Evolutionary conservation across 192 early-diverging fungal species (phyloP), one percentile per base, ranked within the genome.

Genomic region (Endogone sp.): DNA sequence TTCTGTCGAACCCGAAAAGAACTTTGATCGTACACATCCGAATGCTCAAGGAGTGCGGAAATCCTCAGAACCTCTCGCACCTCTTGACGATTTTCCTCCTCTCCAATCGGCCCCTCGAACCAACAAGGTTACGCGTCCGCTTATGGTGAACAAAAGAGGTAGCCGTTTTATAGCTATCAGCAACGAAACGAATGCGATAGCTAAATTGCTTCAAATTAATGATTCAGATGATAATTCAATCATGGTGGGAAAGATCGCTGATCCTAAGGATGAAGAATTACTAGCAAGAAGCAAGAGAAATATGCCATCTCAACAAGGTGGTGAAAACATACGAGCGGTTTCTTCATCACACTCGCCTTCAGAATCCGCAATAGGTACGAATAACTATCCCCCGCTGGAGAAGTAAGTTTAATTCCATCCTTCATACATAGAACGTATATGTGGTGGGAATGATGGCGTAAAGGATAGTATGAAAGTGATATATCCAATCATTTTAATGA

Each of bases 191-290:
- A 49, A 49, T 3, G 23, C 65, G 24, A 57, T 60, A 67, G 27
- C 28, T 21, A 67, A 27, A 67, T 67, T 21, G 37, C 55, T 3
- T 54, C n/a, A n/a, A n/a, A n/a, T n/a, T n/a, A n/a, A n/a, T n/a
- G n/a, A n/a, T n/a, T n/a, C n/a, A n/a, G n/a, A n/a, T n/a, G n/a
- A n/a, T n/a, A n/a, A n/a, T n/a, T n/a, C n/a, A n/a, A n/a, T n/a
- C n/a, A n/a, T n/a, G 37, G 37, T 56, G 44, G 65, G 54, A 56
- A 67, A 67, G 23, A 67, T n/a, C 29, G 25, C 37, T 4, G 22
- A 56, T 67, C 28, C 24, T 6, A 16, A 9, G 6, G 3, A 67
- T 21, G 23, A 61, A 29, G 8, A 3, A 49, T 13, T 21, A 62
- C 2, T 64, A 29, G 16, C 2, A 3, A 29, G 60, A 70, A 54